These are phyloP conservation scores for Strobilomyces dryophilus DNA, from an alignment of 768 basidiomycete genomes.

Conservation along the genomic window DNA sequence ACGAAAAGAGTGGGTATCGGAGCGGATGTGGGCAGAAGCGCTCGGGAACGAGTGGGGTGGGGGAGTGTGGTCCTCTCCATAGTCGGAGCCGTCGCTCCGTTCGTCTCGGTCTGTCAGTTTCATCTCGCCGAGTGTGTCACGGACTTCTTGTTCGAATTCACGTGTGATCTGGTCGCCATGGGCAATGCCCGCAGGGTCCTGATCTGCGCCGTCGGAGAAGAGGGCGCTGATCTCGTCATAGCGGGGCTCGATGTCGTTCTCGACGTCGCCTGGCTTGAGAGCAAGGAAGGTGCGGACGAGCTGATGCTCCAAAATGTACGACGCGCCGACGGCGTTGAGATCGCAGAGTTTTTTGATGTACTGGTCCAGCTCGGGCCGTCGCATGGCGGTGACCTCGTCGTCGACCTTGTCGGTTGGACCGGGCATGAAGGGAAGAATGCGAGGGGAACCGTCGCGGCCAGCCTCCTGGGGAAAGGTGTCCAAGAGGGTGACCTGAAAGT, in stretches of 20 bases:
- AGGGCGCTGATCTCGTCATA: conserved; percentile 56
- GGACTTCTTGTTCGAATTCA: conserved; percentile 41
- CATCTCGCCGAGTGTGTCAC: conserved; percentile 45
- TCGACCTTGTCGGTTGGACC: conserved; percentile 86
- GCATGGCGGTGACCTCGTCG: conserved; percentile 73
- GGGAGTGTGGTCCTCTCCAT: conserved; percentile 45
- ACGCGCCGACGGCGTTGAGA: conserved; percentile 60
- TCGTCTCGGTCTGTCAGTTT: conserved; percentile 46
- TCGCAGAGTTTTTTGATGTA: conserved; percentile 81
- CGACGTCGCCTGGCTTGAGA: conserved; percentile 81
- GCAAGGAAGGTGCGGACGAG: conserved; percentile 82
- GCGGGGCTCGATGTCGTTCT: conserved; percentile 59
- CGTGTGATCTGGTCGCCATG: conserved; percentile 26
- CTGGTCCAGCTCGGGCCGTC: conserved; percentile 81
- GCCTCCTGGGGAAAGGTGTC: conserved; percentile 89
- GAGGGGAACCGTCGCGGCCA: conserved; percentile 63
- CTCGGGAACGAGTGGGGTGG: conserved; percentile 35
- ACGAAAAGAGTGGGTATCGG: conserved; percentile 44
- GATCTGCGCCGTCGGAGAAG: conserved; percentile 33
- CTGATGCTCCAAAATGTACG: conserved; percentile 76
- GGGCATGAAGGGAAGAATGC: conserved; percentile 96
- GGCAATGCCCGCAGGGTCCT: conserved; percentile 34
- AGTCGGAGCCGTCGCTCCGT: conserved; percentile 62
- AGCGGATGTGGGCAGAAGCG: conserved; percentile 39
- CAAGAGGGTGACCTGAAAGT: conserved; percentile 89